Evolutionary conservation across 495 filamentous ascomycete species (phyloP).

Genomic region (Xylaria telfairii): DNA sequence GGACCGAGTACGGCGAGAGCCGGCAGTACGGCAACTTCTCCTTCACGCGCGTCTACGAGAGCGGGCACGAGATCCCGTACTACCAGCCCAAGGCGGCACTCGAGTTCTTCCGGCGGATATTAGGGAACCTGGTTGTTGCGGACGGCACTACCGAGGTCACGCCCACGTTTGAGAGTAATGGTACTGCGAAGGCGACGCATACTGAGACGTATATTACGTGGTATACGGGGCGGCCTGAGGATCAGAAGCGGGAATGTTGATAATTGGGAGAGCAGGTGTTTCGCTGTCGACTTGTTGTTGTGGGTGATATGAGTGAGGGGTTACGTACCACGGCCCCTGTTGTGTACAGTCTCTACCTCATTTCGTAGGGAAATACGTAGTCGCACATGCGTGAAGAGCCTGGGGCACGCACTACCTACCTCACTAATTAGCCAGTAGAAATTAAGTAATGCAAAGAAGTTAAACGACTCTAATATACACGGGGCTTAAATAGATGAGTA

Average conservation of each 20-base stretch:
- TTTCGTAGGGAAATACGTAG: neutral
- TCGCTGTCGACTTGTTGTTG: too few species aligned
- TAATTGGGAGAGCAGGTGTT: too few species aligned
- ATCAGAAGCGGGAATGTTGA: conserved; percentile 33
- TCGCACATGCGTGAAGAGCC: neutral
- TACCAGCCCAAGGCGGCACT: conserved; percentile 64
- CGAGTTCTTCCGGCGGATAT: conserved; percentile 45
- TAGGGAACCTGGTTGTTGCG: conserved; percentile 8
- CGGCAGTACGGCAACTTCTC: conserved; percentile 67
- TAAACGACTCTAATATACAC: neutral
- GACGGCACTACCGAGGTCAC: conserved; percentile 39
- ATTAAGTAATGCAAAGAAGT: neutral
- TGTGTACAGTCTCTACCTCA: neutral
- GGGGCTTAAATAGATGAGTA: neutral
- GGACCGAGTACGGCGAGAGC: conserved; percentile 39
- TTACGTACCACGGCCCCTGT: neutral
- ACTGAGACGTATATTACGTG: conserved; percentile 52
- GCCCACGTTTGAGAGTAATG: conserved; percentile 51
- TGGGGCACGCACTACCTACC: neutral
- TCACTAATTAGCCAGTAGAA: neutral
- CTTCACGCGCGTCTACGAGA: conserved; percentile 66
- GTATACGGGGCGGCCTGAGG: conserved; percentile 36
- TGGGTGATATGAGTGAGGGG: too few species aligned
- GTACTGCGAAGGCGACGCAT: conserved; percentile 60
- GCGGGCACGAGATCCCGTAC: conserved; percentile 66